Base-by-base conservation (phyloP, 2,329 filamentous ascomycete genomes). In the Dissoconium aciculare region DNA sequence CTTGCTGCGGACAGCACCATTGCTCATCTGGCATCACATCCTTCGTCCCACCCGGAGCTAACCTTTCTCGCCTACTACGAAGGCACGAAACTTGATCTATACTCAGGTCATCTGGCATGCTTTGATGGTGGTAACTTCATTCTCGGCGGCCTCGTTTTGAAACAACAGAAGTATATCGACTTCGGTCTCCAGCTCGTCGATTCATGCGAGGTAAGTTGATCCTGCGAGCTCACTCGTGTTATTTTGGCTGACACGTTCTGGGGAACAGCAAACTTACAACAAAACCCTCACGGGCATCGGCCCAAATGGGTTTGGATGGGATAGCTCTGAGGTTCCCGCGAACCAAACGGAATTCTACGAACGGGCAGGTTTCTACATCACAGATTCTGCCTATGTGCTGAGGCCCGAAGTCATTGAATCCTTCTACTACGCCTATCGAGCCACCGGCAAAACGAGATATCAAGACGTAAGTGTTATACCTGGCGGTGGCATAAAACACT, bases 71-170 rank as follows among this genome's bases (percentile, higher is more conserved):
- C 73, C 4, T 56, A 58, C 14, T 83, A 66, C 45, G 46, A 64
- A 12, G 64, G 66, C 24, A 55, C 51, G 1, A 49, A 49, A 0
- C 43, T 60, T 2, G 41, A 44, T 12, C 48, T 59, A 17, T 41
- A 44, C 27, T 63, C 52, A 13, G 51, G 63, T 32, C 62, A 67
- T 34, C 52, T 91, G 35, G 78, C 78, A 19, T 89, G 81, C 54
- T 92, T 92, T 49, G 71, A 78, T 34, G 83, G 80, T 17, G 84
- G 84, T 11, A 91, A 77, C 54, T 83, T 91, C 57, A 74, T 92
- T 44, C 69, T 92, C 11, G 83, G 77, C 13, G 83, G 82, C 3
- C 66, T 78, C 14, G 70, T 76, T 1, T 68, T 92, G 21, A 56
- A 66, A 27, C 58, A 69, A 29, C 60, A 71, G 26, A 66, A 72